phyloP scores from a whole-genome alignment of 2,329 filamentous ascomycete species.

The Tolypocladium inflatum region DNA sequence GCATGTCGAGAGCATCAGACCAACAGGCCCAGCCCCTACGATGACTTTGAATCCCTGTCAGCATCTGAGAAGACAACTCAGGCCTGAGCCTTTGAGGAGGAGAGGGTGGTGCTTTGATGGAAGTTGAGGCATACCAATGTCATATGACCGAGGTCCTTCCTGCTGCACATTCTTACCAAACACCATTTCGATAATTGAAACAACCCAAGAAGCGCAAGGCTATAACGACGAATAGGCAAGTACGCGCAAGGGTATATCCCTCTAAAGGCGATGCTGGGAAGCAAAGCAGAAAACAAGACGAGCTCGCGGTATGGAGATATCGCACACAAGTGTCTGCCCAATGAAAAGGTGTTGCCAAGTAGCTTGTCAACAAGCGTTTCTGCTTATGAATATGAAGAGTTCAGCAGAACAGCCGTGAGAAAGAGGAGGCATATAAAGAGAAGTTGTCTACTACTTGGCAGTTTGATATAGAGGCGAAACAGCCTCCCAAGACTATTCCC shows the following conservation, averaged over 20 bases:
- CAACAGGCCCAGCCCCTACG: slow-evolving; percentile 80
- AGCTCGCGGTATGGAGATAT: not conserved
- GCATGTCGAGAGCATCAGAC: slow-evolving; percentile 78
- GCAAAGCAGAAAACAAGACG: not conserved
- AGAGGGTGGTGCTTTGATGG: not conserved
- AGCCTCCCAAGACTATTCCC: not conserved
- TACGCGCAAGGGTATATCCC: not conserved
- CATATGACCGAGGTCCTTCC: slow-evolving; percentile 21
- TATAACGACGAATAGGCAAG: not conserved
- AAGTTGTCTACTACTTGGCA: not conserved
- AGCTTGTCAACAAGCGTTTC: not conserved
- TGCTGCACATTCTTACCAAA: not conserved
- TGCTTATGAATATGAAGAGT: not conserved
- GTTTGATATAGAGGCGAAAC: not conserved
- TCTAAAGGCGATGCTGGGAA: not conserved
- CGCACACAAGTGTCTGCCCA: not conserved
- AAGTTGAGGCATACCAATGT: slow-evolving; percentile 27
- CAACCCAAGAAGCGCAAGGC: not conserved
- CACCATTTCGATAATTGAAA: not conserved
- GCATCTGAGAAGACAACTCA: not conserved
- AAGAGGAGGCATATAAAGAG: not conserved
- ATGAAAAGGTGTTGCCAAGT: not conserved
- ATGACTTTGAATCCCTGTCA: slow-evolving; percentile 51
- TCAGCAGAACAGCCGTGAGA: not conserved
- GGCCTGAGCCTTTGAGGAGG: not conserved